Evolutionary conservation across 1,284 basidiomycete species (phyloP), one percentile per base, ranked within the genome.

Genomic region (Leccinum subatratum): DNA sequence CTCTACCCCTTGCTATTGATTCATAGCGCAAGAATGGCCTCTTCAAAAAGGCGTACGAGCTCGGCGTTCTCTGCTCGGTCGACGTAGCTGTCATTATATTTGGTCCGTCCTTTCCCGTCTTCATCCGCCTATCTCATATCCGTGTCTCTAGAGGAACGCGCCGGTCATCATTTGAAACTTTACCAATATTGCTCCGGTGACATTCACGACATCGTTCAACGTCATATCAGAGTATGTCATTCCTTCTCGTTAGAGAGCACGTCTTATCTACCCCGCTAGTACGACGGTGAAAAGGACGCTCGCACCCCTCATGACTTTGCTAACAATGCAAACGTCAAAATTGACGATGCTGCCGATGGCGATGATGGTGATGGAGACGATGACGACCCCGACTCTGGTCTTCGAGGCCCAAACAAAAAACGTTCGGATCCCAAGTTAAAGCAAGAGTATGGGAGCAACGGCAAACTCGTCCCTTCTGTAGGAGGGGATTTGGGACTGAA

Each of bases 21-120:
- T 68, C 79, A 59, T 54, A 91, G 89, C 84, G 92, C 72, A 94
- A 94, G 81, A 92, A 92, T 68, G 93, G 93, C 3, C 85, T 95
- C 65, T 94, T 95, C 87, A 94, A 94, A 77, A 94, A 94, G 76
- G 93, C 92, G 0, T 93, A 93, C 77, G 93, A 94, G 79, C 87
- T 94, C 59, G 92, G 92, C 39, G 92, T 94, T 14, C 79, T 86
- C 9, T 86, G 85, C 71, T 83, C 82, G 2, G 85, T 86, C 64
- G 85, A 86, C 64, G 84, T 86, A 4, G 85, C 85, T 1, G 85
- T 86, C 70, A 83, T 86, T 72, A 86, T 86, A 72, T 86, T 86
- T 64, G 84, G 85, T 84, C 64, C 62, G 81, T 73, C 62, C 54
- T 22, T 59, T 60, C 58, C 39, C 39, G 22, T 59, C 11, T 56